Base-by-base conservation (phyloP, 352 stramenopile genomes). In the Phytophthora europaea region DNA sequence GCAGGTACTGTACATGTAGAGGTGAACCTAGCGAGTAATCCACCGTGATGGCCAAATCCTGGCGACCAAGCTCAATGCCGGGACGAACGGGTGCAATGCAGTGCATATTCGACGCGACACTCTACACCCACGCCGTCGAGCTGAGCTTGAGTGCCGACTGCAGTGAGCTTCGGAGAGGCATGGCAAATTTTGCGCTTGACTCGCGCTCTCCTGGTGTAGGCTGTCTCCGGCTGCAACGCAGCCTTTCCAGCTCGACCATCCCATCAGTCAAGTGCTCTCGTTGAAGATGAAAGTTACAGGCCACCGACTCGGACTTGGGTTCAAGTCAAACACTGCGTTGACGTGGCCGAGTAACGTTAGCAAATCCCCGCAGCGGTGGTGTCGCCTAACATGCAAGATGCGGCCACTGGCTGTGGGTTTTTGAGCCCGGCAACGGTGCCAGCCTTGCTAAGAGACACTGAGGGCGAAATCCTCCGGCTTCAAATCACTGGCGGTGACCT, bases 401-500 rank as follows among this genome's bases (percentile, higher is more conserved):
- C 38, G 13, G 36, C 6, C 36, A 18, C 12, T 15, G 12, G 36
- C 12, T 15, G 38, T 45, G 38, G 18, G 36, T 43, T n/a, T 45
- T 45, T 45, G 36, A 13, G 36, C 18, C 54, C 28, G 4, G n/a
- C 22, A 28, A 34, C 50, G 22, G 20, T 55, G 50, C 22, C 66
- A 63, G 15, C 58, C 16, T 26, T 62, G 18, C 53, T 70, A 52
- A 74, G 36, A 50, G 9, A 61, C 52, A 65, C 61, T 55, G 22
- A 65, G 53, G 61, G 13, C 4, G 31, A 48, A 62, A 66, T 66
- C 53, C 61, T 60, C 61, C 61, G 33, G 52, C 67, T 75, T 75
- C 54, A 71, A 75, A 75, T 71, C 68, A 31, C 48, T 62, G 61
- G 28, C 47, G 61, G 50, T 23, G 31, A 13, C n/a, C 20, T 56